Conservation (phyloP, 176 grass and related monocot species). For the Raddia guianensis region DNA sequence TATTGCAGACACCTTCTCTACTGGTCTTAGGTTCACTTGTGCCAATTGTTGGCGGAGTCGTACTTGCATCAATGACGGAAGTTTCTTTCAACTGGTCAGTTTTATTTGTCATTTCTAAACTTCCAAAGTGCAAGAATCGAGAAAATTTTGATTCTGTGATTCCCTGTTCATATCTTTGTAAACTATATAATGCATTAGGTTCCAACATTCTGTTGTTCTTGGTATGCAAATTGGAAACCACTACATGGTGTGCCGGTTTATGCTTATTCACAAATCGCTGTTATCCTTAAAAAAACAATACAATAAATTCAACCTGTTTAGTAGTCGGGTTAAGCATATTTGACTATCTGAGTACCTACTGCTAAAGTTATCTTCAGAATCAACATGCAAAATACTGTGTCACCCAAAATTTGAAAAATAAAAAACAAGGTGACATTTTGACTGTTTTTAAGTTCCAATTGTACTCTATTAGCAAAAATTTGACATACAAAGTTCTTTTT, state of each 20-base stretch:
- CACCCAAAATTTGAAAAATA: background rate
- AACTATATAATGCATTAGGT: background rate
- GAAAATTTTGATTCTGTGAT: background rate
- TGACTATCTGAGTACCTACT: background rate
- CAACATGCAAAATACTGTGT: background rate
- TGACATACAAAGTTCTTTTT: background rate
- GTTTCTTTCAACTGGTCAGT: conserved; percentile 96
- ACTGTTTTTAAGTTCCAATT: background rate
- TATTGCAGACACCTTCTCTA: conserved; percentile 66
- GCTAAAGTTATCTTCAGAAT: background rate
- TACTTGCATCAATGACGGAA: conserved; percentile 90
- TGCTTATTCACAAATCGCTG: background rate
- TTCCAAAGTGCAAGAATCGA: background rate
- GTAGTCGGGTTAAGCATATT: background rate
- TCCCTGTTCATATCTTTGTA: conserved; percentile 3
- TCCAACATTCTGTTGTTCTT: conserved; percentile 7
- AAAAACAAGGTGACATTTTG: background rate
- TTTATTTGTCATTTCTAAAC: background rate
- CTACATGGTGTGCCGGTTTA: background rate
- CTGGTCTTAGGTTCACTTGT: conserved; percentile 59
- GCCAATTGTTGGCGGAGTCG: conserved; percentile 89
- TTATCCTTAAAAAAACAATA: background rate
- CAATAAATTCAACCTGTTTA: background rate
- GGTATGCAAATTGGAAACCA: background rate
- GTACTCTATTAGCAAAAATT: background rate